phyloP scores from a whole-genome alignment of 2,329 filamentous ascomycete species.

The Penicillium digitatum region DNA sequence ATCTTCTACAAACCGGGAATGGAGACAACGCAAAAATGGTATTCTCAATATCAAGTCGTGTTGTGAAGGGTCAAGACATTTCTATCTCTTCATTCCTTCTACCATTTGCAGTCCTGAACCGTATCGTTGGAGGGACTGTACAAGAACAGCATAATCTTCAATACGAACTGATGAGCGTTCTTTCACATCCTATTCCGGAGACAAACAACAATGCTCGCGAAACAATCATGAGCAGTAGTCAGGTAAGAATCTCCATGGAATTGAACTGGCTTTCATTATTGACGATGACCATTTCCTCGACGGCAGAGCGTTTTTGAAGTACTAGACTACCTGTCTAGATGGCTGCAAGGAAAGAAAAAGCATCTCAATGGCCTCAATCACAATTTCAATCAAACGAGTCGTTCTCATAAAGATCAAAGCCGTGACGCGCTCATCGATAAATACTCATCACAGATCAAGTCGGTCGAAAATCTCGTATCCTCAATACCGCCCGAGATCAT shows the following conservation, averaged over 20 bases:
- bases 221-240: constrained; percentile 77
- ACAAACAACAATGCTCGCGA: constrained; percentile 61
- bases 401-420: constrained; percentile 26
- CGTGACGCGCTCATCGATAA: constrained; percentile 30
- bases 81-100: constrained; percentile 83
- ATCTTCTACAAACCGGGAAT: constrained; percentile 74
- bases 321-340: constrained; percentile 85
- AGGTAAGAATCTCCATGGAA: constrained; percentile 54
- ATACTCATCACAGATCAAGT: constrained; percentile 48
- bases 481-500: constrained; percentile 67
- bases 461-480: constrained; percentile 69
- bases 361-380: constrained; percentile 35
- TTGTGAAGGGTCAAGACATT: constrained; percentile 80
- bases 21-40: constrained; percentile 70
- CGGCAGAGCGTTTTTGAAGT: constrained; percentile 77
- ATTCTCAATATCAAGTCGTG: constrained; percentile 74
- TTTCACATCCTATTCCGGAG: constrained; percentile 60
- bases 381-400: constrained; percentile 27
- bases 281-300: background rate
- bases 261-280: constrained; percentile 7
- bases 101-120: constrained; percentile 80
- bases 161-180: constrained; percentile 69
- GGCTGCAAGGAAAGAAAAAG: constrained; percentile 75
- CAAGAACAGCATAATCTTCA: constrained; percentile 62
- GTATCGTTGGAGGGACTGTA: constrained; percentile 69